Evolutionary conservation across 371 early-diverging fungal genomes (phyloP).

Genomic region (Synchytrium microbalum): DNA sequence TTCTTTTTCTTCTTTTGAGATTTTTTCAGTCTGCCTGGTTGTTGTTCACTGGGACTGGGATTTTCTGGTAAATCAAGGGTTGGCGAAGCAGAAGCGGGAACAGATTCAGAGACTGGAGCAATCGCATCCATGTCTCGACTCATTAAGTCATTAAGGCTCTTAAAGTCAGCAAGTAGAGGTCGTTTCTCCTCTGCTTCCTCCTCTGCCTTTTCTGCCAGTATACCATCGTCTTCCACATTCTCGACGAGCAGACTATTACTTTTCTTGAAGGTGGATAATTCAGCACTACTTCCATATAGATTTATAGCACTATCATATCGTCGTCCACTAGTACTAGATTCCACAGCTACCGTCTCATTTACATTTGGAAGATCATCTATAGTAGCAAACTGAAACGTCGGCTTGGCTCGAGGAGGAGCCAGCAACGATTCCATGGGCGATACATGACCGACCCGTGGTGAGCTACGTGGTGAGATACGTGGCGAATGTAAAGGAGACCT

Average conservation of each 20-base stretch:
- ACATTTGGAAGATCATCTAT: neutral
- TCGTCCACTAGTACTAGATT: too few relatives aligned
- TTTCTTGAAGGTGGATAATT: too few relatives aligned
- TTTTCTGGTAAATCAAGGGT: too few relatives aligned
- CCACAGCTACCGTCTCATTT: neutral
- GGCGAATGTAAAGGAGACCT: too few relatives aligned
- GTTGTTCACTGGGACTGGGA: neutral
- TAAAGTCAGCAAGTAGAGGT: neutral
- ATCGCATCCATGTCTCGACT: too few relatives aligned
- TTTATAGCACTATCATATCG: neutral
- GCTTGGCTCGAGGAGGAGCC: neutral
- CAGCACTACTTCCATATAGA: neutral
- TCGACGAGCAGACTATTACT: too few relatives aligned
- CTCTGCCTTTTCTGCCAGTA: neutral
- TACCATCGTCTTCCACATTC: neutral
- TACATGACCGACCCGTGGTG: too few relatives aligned
- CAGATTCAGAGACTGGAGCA: too few relatives aligned
- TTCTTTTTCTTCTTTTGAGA: constrained; percentile 1
- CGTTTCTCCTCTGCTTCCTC: neutral
- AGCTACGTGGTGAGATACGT: too few relatives aligned
- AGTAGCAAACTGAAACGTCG: neutral
- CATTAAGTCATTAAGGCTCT: too few relatives aligned
- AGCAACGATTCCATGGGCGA: too few relatives aligned
- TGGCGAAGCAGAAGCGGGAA: too few relatives aligned
- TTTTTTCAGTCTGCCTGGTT: neutral